A percentile compares a stretch with the other conserved stretches of the same genome.
These are phyloP conservation scores for Fusarium duplospermum DNA, from an alignment of 2,329 filamentous ascomycete genomes.

Conservation along the genomic window DNA sequence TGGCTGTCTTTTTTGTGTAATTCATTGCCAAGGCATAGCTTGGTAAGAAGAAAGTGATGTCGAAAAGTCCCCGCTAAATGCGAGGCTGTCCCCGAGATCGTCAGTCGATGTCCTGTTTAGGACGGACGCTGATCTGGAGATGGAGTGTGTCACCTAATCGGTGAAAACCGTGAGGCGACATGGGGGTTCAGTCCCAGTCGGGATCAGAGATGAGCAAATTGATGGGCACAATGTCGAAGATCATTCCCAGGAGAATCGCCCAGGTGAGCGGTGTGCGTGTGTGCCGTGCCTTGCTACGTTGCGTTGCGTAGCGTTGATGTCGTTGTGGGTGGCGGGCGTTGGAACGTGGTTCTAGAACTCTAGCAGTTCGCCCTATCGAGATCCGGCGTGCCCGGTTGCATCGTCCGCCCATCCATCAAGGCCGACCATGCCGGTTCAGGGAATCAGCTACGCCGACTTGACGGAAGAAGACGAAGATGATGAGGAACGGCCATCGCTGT, in stretches of 20 bases:
- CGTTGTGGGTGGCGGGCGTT: constrained; percentile 16
- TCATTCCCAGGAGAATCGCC: constrained; percentile 6
- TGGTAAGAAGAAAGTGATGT: constrained; percentile 3
- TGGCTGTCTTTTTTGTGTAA: constrained; percentile 29
- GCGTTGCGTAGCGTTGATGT: constrained; percentile 1
- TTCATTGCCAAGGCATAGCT: constrained; percentile 9
- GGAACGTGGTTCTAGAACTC: constrained; percentile 34
- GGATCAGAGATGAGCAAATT: constrained; percentile 14
- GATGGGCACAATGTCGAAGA: constrained; percentile 9
- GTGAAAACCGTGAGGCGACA: constrained; percentile 13
- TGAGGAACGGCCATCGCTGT: constrained; percentile 37
- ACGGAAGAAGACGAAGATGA: constrained; percentile 33
- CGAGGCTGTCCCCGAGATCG: constrained; percentile 26
- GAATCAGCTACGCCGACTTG: constrained; percentile 35
- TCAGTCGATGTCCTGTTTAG: constrained; percentile 24
- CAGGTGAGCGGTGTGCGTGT: constrained; percentile 8
- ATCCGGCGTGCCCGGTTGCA: constrained; percentile 28
- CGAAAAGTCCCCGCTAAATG: background rate
- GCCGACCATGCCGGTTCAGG: constrained; percentile 34
- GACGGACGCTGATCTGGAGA: constrained; percentile 24
- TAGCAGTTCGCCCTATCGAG: constrained; percentile 23
- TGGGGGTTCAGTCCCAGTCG: constrained; percentile 5
- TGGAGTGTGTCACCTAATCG: constrained; percentile 20
- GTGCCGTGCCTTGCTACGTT: constrained; percentile 4
- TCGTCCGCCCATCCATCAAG: constrained; percentile 32